Conservation (phyloP, 495 filamentous ascomycete genomes). For the Aspergillus bertholletiae region DNA sequence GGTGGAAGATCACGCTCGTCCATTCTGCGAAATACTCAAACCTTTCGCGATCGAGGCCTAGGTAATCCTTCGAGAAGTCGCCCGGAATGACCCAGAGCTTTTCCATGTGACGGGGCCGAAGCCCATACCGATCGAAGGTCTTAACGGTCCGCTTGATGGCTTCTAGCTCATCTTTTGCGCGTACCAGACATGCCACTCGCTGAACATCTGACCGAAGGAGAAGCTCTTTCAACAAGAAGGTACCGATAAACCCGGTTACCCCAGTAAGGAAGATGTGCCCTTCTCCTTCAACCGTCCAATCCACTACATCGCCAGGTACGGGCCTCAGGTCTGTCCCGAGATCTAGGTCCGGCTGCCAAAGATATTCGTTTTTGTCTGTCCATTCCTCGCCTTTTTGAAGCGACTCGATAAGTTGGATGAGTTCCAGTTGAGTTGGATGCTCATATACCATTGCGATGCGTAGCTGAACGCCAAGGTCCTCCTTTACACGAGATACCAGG, state of each 20-base stretch:
- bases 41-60: background rate
- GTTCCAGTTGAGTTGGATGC: background rate
- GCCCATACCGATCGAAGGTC: background rate
- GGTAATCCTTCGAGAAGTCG: background rate
- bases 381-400: background rate
- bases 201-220: background rate
- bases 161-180: background rate
- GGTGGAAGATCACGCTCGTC: constrained; percentile 13
- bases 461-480: background rate
- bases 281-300: constrained; percentile 5
- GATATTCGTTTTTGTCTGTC: background rate
- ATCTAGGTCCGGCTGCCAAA: background rate
- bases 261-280: constrained; percentile 12
- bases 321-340: background rate
- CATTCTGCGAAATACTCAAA: background rate
- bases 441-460: background rate
- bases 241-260: background rate
- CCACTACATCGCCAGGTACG: background rate
- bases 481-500: background rate
- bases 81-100: background rate
- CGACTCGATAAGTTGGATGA: background rate
- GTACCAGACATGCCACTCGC: constrained; percentile 1
- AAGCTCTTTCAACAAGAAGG: background rate
- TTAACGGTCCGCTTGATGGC: background rate
- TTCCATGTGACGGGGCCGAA: background rate